Base-by-base conservation (phyloP, 1,284 basidiomycete genomes). In the Cutaneotrichosporon cyanovorans region DNA sequence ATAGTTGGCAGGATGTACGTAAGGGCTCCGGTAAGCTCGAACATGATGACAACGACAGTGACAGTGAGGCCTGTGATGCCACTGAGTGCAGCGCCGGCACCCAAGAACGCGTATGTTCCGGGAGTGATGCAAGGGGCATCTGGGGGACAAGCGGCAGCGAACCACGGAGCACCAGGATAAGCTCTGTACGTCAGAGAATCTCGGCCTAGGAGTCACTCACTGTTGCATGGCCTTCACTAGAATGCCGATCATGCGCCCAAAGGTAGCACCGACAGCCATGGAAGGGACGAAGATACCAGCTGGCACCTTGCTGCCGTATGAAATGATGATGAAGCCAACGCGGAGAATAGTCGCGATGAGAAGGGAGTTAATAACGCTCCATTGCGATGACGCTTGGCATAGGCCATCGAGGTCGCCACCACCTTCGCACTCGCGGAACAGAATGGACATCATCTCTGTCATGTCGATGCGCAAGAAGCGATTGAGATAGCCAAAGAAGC, bases 1-100 rank as follows among this genome's bases (percentile, higher is more conserved):
- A 99, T 99, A 4, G 91, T 95, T 0, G 95, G 95, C 22, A 99
- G 74, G 58, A 98, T 95, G 69, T 99, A 98, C 11, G 91, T 97
- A 59, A 98, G 72, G 1, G 95, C 93, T 9, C 95, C 95, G 2
- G 95, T 99, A n/a, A 99, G 77, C 66, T 99, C 95, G 68, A 97
- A 97, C 92, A 98, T 98, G 72, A 99, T 96, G 45, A 98, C 95
- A 2, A 97, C 95, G 2, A 99, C 91, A 0, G 92, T 90, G 19
- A 98, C 89, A 0, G 95, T 98, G 53, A 97, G 88, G 53, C 92
- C 80, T 77, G 96, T 98, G 44, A 99, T 83, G 21, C 95, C 95
- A 49, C 90, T 89, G 21, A 96, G 74, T n/a, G 90, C 85, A 5
- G 92, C 92, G 5, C 89, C 91, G 2, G 92, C 90, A 12, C 92